Evolutionary conservation across 1,284 basidiomycete genomes (phyloP), one percentile per base, ranked within the genome.

Genomic region (Ceratobasidium papillatum): DNA sequence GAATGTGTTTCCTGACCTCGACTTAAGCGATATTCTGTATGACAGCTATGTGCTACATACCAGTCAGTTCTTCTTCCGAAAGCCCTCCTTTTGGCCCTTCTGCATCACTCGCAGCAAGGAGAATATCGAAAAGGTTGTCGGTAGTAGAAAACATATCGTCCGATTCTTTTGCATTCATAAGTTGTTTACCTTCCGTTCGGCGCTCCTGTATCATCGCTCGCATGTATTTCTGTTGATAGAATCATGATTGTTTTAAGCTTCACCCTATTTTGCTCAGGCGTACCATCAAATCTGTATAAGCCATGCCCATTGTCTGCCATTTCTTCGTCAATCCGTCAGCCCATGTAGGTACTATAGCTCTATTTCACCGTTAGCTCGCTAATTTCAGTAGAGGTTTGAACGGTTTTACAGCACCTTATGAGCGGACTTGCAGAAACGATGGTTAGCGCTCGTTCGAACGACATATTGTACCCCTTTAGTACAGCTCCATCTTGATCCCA

Each of bases 31-130:
- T 41, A 52, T 12, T 25, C 7, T 54, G 34, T 58, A 7, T 12
- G 22, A 27, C n/a, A 19, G 27, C 36, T 17, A 38, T 25, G n/a
- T 22, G 7, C 11, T 4, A 43, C 65, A 14, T 30, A 68, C 65
- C 65, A 11, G 30, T 68, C 7, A 68, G 9, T 25, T 52, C 65
- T 17, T 68, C 65, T 22, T 68, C 65, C 8, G 65, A 38, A 19
- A 68, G 65, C 3, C 30, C 51, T 12, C 25, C 30, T 41, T 38
- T 49, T 2, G 61, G 5, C 25, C 14, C 8, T 19, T 63, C 61
- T 2, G 19, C 4, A 9, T 68, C 49, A n/a, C 36, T 43, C 22
- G 65, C 65, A 22, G 11, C 14, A 12, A 68, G 38, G 12, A 68
- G 14, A 36, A 54, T 25, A 30, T 43, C 49, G 27, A 68, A 68